Conservation (phyloP, 441 rosid genomes). For the Dalechampia spathulata region DNA sequence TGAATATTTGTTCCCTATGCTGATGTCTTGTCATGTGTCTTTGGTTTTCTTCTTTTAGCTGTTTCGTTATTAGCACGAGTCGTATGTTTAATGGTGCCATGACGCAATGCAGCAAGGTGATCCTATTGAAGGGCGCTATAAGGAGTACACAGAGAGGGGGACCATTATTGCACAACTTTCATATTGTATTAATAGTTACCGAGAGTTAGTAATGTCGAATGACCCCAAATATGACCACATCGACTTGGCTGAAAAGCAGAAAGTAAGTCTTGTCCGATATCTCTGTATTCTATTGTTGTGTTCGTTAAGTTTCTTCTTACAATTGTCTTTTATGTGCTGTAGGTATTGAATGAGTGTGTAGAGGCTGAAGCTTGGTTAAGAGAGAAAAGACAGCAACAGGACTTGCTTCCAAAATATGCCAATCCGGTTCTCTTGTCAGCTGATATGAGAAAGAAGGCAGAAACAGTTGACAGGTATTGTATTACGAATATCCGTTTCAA, state of each 20-base stretch:
- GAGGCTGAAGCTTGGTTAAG: constrained; percentile 88
- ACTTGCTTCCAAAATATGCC: constrained; percentile 66
- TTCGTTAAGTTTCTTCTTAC: background rate
- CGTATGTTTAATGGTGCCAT: background rate
- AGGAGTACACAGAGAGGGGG: constrained; percentile 64
- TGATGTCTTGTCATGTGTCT: background rate
- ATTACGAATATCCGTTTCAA: too few species aligned
- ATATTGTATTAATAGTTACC: constrained; percentile 72
- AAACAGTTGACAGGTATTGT: constrained; percentile 76
- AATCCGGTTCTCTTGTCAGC: constrained; percentile 71
- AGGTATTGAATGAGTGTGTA: constrained; percentile 85
- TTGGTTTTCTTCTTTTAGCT: background rate
- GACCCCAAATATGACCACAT: constrained; percentile 94
- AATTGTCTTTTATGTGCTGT: background rate
- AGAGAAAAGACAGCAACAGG: constrained; percentile 84
- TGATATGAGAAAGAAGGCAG: constrained; percentile 75
- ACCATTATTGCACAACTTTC: constrained; percentile 63
- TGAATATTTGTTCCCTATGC: constrained; percentile 6
- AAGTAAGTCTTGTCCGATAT: constrained; percentile 41
- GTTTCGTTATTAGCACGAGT: background rate
- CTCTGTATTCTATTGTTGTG: too few species aligned
- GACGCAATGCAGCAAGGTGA: constrained; percentile 61
- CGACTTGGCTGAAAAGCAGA: constrained; percentile 76
- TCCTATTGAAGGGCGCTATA: constrained; percentile 76
- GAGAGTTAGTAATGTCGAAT: constrained; percentile 74